phyloP scores from a whole-genome alignment of 2,329 filamentous ascomycete species.

The Ophiocordyceps polyrhachis-furcata region DNA sequence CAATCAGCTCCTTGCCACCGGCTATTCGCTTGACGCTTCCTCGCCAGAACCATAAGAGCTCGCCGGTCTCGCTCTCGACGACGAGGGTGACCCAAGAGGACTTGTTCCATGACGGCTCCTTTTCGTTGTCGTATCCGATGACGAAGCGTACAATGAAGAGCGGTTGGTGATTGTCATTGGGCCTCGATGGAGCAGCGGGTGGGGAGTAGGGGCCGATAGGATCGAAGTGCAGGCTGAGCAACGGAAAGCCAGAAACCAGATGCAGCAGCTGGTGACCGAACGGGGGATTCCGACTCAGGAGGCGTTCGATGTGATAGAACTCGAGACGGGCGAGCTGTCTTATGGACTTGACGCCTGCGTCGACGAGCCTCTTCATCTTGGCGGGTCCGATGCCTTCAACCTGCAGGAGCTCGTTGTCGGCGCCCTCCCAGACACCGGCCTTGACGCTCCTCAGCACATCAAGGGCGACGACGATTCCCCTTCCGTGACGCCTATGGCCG shows the following conservation, averaged over 20 bases:
- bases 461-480: conserved; percentile 48
- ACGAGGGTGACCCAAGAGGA: conserved; percentile 55
- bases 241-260: conserved; percentile 50
- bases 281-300: conserved; percentile 63
- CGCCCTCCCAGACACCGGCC: conserved; percentile 66
- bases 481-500: conserved; percentile 34
- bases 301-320: conserved; percentile 53
- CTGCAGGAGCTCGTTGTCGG: conserved; percentile 64
- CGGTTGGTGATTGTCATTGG: conserved; percentile 8
- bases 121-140: conserved; percentile 52
- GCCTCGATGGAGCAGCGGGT: conserved; percentile 5
- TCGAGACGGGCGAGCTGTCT: conserved; percentile 50
- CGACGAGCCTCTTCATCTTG: conserved; percentile 53
- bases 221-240: conserved; percentile 22
- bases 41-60: conserved; percentile 48
- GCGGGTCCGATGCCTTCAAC: conserved; percentile 61
- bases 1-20: conserved; percentile 37
- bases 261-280: conserved; percentile 56
- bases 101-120: conserved; percentile 41
- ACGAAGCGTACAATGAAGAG: conserved; percentile 36
- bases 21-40: conserved; percentile 45
- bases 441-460: conserved; percentile 61
- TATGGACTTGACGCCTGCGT: conserved; percentile 52
- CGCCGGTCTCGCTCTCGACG: conserved; percentile 34
- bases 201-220: conserved; percentile 8